Evolutionary conservation across 1,284 basidiomycete genomes (phyloP), one percentile per base, ranked within the genome.

Genomic region (Chondrostereum purpureum): DNA sequence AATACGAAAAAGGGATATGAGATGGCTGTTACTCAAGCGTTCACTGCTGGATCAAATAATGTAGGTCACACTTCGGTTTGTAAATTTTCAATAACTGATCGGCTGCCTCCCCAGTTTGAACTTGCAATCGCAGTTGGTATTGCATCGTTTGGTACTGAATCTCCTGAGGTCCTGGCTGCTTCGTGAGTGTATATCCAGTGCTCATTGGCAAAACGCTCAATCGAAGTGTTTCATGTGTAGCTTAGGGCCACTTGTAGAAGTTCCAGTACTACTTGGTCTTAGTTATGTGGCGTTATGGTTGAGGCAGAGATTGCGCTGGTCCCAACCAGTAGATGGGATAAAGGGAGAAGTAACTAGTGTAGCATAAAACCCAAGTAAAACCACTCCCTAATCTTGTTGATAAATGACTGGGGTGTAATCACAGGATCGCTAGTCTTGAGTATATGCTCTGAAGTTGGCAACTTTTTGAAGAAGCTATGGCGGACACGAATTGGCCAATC

Each of bases 41-140:
- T 81, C 54, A 78, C 76, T 1, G 72, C 75, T 1, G 72, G 71
- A 5, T 75, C 73, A 44, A 78, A 78, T 50, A 78, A 78, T 51
- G 75, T 78, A 45, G 72, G 73, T 34, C 56, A 68, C 60, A 5
- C 8, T 44, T 17, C 27, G 19, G 16, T 14, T 34, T 27, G 18
- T 34, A 16, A 46, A 16, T 23, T 8, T 21, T 20, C 23, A 19
- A 10, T 5, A 35, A 14, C 17, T 21, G 20, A 42, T 19, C 45
- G 3, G 6, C 27, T 13, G 4, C 40, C 10, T 21, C 14, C 31
- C 20, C 31, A 17, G 1, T 47, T 73, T 76, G 87, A 91, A 62
- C 70, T 93, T 0, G 88, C 90, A 0, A 93, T 92, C 46, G 90
- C 91, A 0, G 83, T 93, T 2, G 77, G 81, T 2, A 83, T 92